Evolutionary conservation across 1,284 basidiomycete genomes (phyloP).

Genomic region (Trichosporon sp.): DNA sequence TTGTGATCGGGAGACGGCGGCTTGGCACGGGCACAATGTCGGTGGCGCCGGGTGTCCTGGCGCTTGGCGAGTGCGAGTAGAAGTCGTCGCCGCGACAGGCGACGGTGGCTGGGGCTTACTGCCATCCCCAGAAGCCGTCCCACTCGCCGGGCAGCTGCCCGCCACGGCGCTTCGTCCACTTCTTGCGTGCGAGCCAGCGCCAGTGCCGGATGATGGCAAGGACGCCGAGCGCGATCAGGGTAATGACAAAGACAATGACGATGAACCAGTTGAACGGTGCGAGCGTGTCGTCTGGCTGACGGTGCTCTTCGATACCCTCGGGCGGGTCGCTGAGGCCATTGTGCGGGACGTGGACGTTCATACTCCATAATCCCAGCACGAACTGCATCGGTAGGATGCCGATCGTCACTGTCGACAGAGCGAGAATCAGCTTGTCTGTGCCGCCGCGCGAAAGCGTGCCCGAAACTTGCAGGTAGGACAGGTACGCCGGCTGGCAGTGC

Average conservation of each 20-base stretch:
- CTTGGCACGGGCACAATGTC: too few relatives aligned
- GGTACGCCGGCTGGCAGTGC: slow-evolving; percentile 80
- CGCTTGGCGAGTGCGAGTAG: too few relatives aligned
- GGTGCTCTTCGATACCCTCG: slow-evolving; percentile 18
- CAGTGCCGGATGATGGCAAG: slow-evolving; percentile 45
- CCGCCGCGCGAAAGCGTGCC: slow-evolving; percentile 61
- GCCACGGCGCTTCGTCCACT: slow-evolving; percentile 30
- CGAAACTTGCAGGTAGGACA: slow-evolving; percentile 67
- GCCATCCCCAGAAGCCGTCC: slow-evolving; percentile 45
- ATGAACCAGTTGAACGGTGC: slow-evolving; percentile 41
- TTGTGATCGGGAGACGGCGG: too few relatives aligned
- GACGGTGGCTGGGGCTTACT: slow-evolving; percentile 7
- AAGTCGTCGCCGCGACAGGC: neutral
- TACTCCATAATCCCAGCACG: slow-evolving; percentile 60
- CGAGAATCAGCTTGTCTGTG: slow-evolving; percentile 64
- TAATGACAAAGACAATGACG: slow-evolving; percentile 35
- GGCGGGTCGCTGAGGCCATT: slow-evolving; percentile 37
- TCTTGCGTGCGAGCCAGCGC: slow-evolving; percentile 38
- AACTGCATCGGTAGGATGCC: slow-evolving; percentile 66
- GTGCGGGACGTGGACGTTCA: slow-evolving; percentile 56
- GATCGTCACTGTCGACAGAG: slow-evolving; percentile 64
- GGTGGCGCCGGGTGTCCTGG: too few relatives aligned
- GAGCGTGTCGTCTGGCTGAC: slow-evolving; percentile 30
- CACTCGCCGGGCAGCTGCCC: slow-evolving; percentile 31
- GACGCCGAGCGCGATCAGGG: slow-evolving; percentile 38